Conservation (phyloP, 1,139 yeast species). For the Scheffersomyces titani region DNA sequence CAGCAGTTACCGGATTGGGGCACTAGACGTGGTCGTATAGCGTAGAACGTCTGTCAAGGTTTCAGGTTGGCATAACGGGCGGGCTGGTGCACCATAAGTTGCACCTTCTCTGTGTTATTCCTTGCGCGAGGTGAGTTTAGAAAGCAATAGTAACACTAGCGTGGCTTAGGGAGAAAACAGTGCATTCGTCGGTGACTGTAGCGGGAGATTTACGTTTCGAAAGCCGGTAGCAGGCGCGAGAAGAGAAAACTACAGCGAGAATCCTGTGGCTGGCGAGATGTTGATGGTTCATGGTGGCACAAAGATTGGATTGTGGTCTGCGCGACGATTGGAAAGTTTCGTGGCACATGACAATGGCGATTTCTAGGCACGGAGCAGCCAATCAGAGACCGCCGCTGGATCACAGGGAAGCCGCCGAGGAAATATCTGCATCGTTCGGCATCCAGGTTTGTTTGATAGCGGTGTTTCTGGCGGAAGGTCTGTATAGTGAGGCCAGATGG, state of each 20-base stretch:
- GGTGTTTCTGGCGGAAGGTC: background rate
- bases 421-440: background rate
- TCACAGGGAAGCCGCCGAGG: background rate
- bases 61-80: too few relatives aligned
- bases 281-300: background rate
- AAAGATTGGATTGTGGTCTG: background rate
- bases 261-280: background rate
- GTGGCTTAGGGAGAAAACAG: too few relatives aligned
- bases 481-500: background rate
- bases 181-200: too few relatives aligned
- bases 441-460: background rate
- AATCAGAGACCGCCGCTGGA: background rate
- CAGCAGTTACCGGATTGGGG: background rate
- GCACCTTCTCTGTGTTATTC: too few relatives aligned
- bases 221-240: too few relatives aligned
- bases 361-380: background rate
- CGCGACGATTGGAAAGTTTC: background rate
- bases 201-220: too few relatives aligned
- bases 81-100: too few relatives aligned
- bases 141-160: too few relatives aligned
- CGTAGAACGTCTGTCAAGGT: too few relatives aligned
- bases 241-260: background rate
- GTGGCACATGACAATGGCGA: background rate
- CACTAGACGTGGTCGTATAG: background rate
- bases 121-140: too few relatives aligned